A percentile compares a stretch with the other conserved stretches of the same genome.
These are phyloP conservation scores for Talaromyces atroroseus DNA, from an alignment of 2,329 filamentous ascomycete genomes.

Conservation along the genomic window DNA sequence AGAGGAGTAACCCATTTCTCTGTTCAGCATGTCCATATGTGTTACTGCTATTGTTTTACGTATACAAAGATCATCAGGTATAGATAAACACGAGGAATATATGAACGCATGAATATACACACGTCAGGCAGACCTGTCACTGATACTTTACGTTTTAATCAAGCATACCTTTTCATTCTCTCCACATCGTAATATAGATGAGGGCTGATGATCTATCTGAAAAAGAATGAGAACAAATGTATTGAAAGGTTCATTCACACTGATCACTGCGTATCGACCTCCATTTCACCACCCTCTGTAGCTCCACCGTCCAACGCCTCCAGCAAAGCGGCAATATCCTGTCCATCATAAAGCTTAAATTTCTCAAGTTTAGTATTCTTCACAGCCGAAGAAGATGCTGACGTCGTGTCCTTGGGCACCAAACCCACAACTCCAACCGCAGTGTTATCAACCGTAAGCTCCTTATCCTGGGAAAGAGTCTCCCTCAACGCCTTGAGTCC, in stretches of 20 bases:
- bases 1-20: slow-evolving; percentile 45
- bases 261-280: slow-evolving; percentile 47
- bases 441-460: slow-evolving; percentile 94
- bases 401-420: slow-evolving; percentile 48
- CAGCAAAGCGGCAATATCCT: slow-evolving; percentile 79
- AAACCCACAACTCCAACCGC: slow-evolving; percentile 79
- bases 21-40: not conserved
- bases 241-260: not conserved
- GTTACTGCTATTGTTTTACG: not conserved
- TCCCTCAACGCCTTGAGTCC: slow-evolving; percentile 89
- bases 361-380: slow-evolving; percentile 55
- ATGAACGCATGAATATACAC: slow-evolving; percentile 1
- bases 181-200: not conserved
- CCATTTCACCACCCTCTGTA: slow-evolving; percentile 48
- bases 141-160: not conserved
- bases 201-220: not conserved
- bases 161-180: not conserved
- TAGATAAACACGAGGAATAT: slow-evolving; percentile 5
- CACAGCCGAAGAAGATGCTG: not conserved
- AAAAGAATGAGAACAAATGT: not conserved
- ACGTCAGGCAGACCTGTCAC: not conserved
- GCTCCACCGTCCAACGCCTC: slow-evolving; percentile 57
- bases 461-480: slow-evolving; percentile 92
- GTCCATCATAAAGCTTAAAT: slow-evolving; percentile 87
- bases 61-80: not conserved